Evolutionary conservation across 2,329 filamentous ascomycete genomes (phyloP).

Genomic region (Kalaharituber pfeilii): DNA sequence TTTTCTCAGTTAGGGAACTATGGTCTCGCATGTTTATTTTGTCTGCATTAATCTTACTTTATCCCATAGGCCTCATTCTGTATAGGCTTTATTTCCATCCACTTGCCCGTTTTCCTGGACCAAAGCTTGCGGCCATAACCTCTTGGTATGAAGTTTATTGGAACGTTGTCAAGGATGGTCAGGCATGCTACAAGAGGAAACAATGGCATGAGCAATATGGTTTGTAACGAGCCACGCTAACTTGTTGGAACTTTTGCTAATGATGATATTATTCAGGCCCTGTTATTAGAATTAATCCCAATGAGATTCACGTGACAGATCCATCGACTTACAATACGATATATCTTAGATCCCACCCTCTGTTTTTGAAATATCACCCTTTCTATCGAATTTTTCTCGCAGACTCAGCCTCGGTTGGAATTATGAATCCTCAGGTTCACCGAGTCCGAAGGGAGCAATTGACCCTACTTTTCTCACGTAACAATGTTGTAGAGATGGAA

Average conservation of each 20-base stretch:
- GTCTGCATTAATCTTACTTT: neutral
- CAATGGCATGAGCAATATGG: constrained; percentile 22
- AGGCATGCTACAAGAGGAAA: constrained; percentile 6
- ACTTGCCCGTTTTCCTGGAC: constrained; percentile 25
- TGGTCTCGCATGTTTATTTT: constrained; percentile 19
- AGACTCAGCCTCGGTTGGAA: constrained; percentile 31
- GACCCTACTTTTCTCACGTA: constrained; percentile 23
- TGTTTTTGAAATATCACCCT: constrained; percentile 27
- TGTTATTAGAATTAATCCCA: constrained; percentile 22
- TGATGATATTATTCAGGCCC: constrained; percentile 16
- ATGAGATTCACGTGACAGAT: constrained; percentile 30
- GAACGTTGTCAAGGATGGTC: constrained; percentile 22
- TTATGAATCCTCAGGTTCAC: constrained; percentile 9
- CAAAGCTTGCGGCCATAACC: constrained; percentile 25
- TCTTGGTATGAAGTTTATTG: constrained; percentile 26
- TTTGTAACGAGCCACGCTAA: constrained; percentile 6
- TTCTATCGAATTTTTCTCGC: constrained; percentile 30
- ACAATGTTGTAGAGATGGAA: constrained; percentile 27
- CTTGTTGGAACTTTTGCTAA: neutral
- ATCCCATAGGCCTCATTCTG: constrained; percentile 11
- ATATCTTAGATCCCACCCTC: constrained; percentile 25
- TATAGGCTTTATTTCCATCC: constrained; percentile 26
- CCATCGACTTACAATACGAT: constrained; percentile 31
- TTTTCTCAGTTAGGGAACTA: neutral
- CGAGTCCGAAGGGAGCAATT: neutral